Evolutionary conservation across 148 eudicot species (phyloP).

Genomic region (Fagopyrum tataricum): DNA sequence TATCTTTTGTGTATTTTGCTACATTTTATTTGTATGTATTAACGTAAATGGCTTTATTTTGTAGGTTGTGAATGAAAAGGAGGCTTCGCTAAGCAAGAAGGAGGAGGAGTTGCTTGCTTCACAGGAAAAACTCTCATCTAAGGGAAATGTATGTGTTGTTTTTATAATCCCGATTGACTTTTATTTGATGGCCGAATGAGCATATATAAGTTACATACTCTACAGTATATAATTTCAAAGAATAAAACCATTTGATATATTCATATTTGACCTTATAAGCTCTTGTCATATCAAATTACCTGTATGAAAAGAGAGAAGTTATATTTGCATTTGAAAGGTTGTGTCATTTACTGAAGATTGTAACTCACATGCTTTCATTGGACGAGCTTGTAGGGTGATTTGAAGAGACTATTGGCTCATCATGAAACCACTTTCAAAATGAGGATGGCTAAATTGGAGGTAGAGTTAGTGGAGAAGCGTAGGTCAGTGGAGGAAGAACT

Average conservation of each 20-base stretch:
- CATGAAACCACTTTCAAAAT: conserved; percentile 49
- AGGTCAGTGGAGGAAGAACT: conserved; percentile 62
- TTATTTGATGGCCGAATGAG: too few species aligned
- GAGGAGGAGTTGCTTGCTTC: conserved; percentile 56
- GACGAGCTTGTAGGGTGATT: conserved; percentile 41
- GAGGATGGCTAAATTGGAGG: conserved; percentile 46
- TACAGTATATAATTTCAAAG: too few species aligned
- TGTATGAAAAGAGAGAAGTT: background rate
- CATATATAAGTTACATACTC: too few species aligned
- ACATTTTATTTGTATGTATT: background rate
- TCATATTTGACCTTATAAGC: background rate
- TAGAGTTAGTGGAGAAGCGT: conserved; percentile 47
- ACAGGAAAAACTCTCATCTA: conserved; percentile 50
- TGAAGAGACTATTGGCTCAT: conserved; percentile 44
- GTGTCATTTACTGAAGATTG: background rate
- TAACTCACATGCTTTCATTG: background rate
- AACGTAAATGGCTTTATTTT: conserved; percentile 4
- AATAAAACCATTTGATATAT: background rate
- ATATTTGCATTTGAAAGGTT: background rate
- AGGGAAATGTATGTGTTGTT: conserved; percentile 51
- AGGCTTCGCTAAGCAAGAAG: conserved; percentile 48
- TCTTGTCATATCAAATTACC: background rate
- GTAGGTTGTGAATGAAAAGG: conserved; percentile 61
- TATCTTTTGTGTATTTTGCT: background rate
- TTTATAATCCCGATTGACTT: background rate